A percentile compares a stretch with the other conserved stretches of the same genome.
Evolutionary conservation across 192 early-diverging fungal genomes (phyloP).

Genomic region (Funneliformis mosseae): DNA sequence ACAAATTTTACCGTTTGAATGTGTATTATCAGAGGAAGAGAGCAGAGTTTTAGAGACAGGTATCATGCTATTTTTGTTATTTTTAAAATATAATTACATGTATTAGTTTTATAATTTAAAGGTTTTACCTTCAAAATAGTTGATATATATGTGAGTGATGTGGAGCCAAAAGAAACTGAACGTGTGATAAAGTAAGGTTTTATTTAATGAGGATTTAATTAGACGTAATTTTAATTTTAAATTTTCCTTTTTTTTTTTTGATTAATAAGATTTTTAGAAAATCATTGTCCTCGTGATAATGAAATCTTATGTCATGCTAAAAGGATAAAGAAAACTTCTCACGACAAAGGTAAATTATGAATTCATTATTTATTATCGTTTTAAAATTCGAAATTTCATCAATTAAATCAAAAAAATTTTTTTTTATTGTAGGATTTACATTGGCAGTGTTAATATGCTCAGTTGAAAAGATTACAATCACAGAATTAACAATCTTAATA

Average conservation of each 20-base stretch:
- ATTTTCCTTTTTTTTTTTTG: not conserved
- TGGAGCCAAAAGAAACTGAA: conserved; percentile 25
- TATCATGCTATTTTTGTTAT: not conserved
- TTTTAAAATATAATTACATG: too few species aligned
- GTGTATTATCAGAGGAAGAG: conserved; percentile 28
- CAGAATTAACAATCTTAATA: conserved; percentile 37
- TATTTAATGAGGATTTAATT: conserved; percentile 18
- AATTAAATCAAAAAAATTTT: not conserved
- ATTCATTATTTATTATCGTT: too few species aligned
- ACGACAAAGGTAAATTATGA: not conserved
- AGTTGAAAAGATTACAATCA: conserved; percentile 27
- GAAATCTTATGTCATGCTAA: conserved; percentile 50
- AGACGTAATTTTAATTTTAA: not conserved
- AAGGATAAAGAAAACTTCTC: conserved; percentile 41
- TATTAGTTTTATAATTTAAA: too few species aligned
- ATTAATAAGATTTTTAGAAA: conserved; percentile 49
- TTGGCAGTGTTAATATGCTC: conserved; percentile 47
- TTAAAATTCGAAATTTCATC: too few species aligned
- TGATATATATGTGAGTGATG: conserved; percentile 30
- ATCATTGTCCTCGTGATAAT: conserved; percentile 39
- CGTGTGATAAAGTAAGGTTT: conserved; percentile 29
- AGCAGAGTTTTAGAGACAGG: conserved; percentile 25
- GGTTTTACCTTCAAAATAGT: not conserved
- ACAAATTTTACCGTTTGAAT: conserved; percentile 17
- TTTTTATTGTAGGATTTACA: conserved; percentile 24